Evolutionary conservation across 805 yeast species (phyloP).

Genomic region (Sugiyamaella valdiviana): DNA sequence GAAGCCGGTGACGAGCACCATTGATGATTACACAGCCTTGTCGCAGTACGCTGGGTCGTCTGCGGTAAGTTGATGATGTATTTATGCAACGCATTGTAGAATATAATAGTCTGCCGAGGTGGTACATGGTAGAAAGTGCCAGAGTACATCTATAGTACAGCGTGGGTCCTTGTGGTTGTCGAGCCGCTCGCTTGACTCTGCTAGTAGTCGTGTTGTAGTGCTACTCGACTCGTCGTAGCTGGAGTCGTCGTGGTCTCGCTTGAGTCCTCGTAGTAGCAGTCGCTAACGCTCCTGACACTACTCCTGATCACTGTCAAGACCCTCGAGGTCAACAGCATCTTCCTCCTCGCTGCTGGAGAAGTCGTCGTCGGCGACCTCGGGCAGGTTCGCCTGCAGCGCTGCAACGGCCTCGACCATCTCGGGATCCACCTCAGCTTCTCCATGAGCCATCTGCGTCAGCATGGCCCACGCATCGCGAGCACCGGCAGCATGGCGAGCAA

Average conservation of each 20-base stretch:
- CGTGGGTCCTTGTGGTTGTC: too few species aligned
- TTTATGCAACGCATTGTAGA: not conserved
- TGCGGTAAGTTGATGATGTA: not conserved
- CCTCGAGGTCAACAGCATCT: conserved; percentile 23
- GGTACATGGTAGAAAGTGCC: too few species aligned
- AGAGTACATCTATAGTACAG: not conserved
- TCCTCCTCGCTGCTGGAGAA: conserved; percentile 28
- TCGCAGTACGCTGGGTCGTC: not conserved
- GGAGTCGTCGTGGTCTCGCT: too few species aligned
- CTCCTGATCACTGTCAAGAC: conserved; percentile 6
- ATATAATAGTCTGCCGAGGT: too few species aligned
- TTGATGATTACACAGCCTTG: not conserved
- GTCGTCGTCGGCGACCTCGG: conserved; percentile 42
- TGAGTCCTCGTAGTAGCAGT: not conserved
- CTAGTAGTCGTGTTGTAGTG: too few species aligned
- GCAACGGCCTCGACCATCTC: conserved; percentile 53
- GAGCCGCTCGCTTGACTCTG: too few species aligned
- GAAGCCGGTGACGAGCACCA: too few species aligned
- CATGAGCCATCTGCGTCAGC: conserved; percentile 38
- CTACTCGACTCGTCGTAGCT: too few species aligned
- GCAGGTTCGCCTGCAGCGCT: conserved; percentile 47
- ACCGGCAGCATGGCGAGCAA: conserved; percentile 35
- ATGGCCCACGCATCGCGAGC: conserved; percentile 37
- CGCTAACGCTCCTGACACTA: too few species aligned
- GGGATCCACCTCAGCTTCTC: conserved; percentile 43